These are phyloP conservation scores for Botrytis cinerea DNA, from an alignment of 2,329 filamentous ascomycete genomes.

Conservation along the genomic window DNA sequence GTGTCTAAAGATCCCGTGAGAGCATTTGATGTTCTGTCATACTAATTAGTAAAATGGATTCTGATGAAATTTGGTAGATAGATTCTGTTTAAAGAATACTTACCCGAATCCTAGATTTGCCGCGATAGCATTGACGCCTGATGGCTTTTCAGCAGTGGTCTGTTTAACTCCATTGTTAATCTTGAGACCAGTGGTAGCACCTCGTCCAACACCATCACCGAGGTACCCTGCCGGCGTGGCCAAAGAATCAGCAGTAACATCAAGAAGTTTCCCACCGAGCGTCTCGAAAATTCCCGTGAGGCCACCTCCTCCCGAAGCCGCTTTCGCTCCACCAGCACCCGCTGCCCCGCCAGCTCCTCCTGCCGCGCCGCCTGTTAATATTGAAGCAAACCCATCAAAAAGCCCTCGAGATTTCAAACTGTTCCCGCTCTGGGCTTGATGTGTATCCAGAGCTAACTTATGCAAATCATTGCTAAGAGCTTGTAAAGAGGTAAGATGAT, in stretches of 20 bases:
- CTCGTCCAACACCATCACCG: slow-evolving; percentile 22
- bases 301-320: neutral
- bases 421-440: neutral
- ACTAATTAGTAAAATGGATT: neutral
- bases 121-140: slow-evolving; percentile 15
- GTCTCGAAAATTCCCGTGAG: neutral
- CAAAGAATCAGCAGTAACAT: slow-evolving; percentile 9
- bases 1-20: slow-evolving; percentile 18
- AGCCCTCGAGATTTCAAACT: slow-evolving; percentile 6
- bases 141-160: slow-evolving; percentile 14
- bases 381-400: neutral
- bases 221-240: slow-evolving; percentile 9
- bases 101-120: slow-evolving; percentile 22
- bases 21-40: slow-evolving; percentile 12
- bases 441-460: slow-evolving; percentile 4
- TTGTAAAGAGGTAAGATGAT: slow-evolving; percentile 17
- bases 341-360: neutral
- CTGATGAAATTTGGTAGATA: too few relatives aligned
- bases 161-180: slow-evolving; percentile 19
- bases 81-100: neutral
- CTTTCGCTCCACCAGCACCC: neutral
- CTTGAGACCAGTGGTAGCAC: slow-evolving; percentile 20
- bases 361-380: neutral
- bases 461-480: slow-evolving; percentile 22
- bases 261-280: slow-evolving; percentile 1